phyloP scores from a whole-genome alignment of 31 red algal species.

The Bonnemaisonia californica region DNA sequence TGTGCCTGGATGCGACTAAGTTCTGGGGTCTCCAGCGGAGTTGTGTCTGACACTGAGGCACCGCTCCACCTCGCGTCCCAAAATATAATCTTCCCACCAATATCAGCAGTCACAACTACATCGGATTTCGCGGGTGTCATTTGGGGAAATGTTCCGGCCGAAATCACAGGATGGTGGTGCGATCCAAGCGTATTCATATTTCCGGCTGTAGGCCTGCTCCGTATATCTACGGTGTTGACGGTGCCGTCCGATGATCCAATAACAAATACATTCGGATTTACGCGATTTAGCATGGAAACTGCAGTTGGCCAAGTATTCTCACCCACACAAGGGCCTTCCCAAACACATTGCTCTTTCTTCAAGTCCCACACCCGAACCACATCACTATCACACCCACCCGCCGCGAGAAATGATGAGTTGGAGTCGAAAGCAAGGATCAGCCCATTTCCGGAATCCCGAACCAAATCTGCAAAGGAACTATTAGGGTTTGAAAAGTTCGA shows the following conservation, averaged over 20 bases:
- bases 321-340: constrained; percentile 41
- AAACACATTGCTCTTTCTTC: constrained; percentile 44
- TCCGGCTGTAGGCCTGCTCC: not conserved
- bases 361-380: constrained; percentile 67
- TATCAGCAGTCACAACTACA: constrained; percentile 55
- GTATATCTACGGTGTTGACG: constrained; percentile 48
- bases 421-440: constrained; percentile 51
- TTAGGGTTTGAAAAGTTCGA: not conserved
- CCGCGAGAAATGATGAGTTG: constrained; percentile 42
- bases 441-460: constrained; percentile 60
- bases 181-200: not conserved
- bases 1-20: constrained; percentile 50
- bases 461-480: constrained; percentile 18
- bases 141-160: constrained; percentile 30
- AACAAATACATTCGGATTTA: constrained; percentile 37
- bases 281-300: constrained; percentile 31
- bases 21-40: not conserved
- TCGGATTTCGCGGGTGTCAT: not conserved
- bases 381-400: constrained; percentile 60
- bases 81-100: constrained; percentile 58
- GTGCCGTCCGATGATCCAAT: constrained; percentile 59
- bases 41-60: not conserved
- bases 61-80: constrained; percentile 55
- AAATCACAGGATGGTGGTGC: constrained; percentile 34
- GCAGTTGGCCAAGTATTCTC: constrained; percentile 53